Base-by-base conservation (phyloP, 2,329 filamentous ascomycete genomes). In the Aspergillus sp. region DNA sequence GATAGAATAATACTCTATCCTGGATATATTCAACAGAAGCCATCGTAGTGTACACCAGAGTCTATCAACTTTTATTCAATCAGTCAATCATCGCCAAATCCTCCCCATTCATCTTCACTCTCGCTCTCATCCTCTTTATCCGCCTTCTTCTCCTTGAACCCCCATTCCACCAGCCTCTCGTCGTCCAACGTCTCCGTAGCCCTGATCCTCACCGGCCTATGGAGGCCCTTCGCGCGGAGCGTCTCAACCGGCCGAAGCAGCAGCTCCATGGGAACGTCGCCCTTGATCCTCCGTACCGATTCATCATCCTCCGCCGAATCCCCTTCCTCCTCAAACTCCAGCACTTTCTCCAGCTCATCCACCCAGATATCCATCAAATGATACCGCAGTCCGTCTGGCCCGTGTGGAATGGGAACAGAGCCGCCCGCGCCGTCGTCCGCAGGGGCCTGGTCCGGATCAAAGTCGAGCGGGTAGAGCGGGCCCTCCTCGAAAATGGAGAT, bases 301-400 rank as follows among this genome's bases (percentile, higher is more conserved):
- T 42, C 40, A 12, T 37, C 42, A 15, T 58, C 49, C 3, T 50
- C 41, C 31, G 58, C 51, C 8, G 48, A 51, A 4, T 51, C 49
- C 3, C 51, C 50, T 8, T 53, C 54, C 8, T 63, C 60, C 7
- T 60, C 62, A 22, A 62, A 60, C 8, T 73, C 67, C 33, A 78
- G 74, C 20, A 77, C 74, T 52, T 78, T 80, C 59, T 88, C 82
- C 48, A 88, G 60, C 69, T 95, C 88, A 57, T 96, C 91, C 6
- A 93, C 73, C 76, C 83, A 96, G 33, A 96, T 73, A 64, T 98
- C 91, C 42, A 93, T 60, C 10, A 88, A 74, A 61, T 98, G 91
- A 58, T 93, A 78, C 41, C 86, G 68, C 56, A 98, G 55, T 0
- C 91, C 91, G 47, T 91, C 82, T 0, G 89, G 82, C 1, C 93